Evolutionary conservation across 768 basidiomycete species (phyloP).

Genomic region (Stropharia rugosoannulata): DNA sequence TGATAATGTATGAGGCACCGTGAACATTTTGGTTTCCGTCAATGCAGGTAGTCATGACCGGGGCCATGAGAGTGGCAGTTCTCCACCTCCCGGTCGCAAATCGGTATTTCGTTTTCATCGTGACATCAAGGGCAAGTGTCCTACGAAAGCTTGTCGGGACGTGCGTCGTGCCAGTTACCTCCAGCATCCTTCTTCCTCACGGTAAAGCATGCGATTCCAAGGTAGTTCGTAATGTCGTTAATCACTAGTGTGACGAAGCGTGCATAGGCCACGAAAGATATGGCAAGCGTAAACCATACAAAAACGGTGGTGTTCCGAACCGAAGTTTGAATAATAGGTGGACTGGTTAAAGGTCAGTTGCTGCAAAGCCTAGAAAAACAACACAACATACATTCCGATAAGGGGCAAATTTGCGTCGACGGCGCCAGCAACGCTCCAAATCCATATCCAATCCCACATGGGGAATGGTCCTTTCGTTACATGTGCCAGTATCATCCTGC

Average conservation of each 20-base stretch:
- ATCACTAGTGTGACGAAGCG: conserved; percentile 85
- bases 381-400: conserved; percentile 56
- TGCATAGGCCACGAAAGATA: conserved; percentile 71
- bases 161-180: conserved; percentile 52
- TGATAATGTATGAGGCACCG: no score
- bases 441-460: conserved; percentile 83
- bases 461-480: conserved; percentile 86
- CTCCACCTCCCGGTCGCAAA: no score
- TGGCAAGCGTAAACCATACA: conserved; percentile 65
- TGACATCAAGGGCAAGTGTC: background rate
- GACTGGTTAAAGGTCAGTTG: conserved; percentile 28
- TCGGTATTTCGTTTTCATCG: background rate
- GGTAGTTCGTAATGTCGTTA: conserved; percentile 81
- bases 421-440: conserved; percentile 75
- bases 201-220: conserved; percentile 95
- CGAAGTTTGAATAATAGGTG: conserved; percentile 75
- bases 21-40: no score
- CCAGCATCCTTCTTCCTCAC: conserved; percentile 80
- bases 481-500: conserved; percentile 91
- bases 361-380: conserved; percentile 5
- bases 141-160: conserved; percentile 7
- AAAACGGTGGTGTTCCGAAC: conserved; percentile 59
- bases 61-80: no score
- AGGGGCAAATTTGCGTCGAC: conserved; percentile 82
- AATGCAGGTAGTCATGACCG: no score